phyloP scores from a whole-genome alignment of 1,284 basidiomycete genomes.

The Pyrrhoderma lamaoense region DNA sequence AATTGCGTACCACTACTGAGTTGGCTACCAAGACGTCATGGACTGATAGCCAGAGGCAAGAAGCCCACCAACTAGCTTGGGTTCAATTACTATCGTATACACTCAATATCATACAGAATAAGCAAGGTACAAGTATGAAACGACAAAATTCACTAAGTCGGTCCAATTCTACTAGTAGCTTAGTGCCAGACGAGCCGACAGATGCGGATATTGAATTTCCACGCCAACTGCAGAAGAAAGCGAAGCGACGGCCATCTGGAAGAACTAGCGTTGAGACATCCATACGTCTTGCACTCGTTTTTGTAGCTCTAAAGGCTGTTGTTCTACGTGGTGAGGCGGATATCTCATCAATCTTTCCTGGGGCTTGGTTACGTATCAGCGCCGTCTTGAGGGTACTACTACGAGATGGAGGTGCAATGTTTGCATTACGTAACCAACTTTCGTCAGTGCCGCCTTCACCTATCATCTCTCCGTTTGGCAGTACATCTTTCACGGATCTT shows the following conservation, averaged over 20 bases:
- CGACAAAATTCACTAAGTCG: conserved; percentile 12
- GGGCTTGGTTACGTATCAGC: conserved; percentile 56
- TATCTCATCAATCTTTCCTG: conserved; percentile 44
- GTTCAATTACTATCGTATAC: conserved; percentile 55
- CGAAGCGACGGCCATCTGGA: conserved; percentile 8
- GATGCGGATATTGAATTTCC: conserved; percentile 39
- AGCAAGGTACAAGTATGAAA: conserved; percentile 3
- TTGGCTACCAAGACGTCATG: conserved; percentile 36
- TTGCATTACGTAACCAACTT: conserved; percentile 37
- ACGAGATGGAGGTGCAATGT: conserved; percentile 51
- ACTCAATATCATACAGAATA: conserved; percentile 40
- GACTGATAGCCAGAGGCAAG: conserved; percentile 39
- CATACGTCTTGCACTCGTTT: conserved; percentile 9
- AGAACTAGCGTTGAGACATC: conserved; percentile 3
- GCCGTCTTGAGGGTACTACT: conserved; percentile 42
- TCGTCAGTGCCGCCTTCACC: conserved; percentile 37
- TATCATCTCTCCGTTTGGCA: conserved; percentile 31
- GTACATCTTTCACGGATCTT: conserved; percentile 9
- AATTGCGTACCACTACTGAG: conserved; percentile 45
- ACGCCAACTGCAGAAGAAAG: background rate
- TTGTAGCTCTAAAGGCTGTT: conserved; percentile 48
- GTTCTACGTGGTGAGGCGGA: conserved; percentile 56
- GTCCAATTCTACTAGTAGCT: conserved; percentile 18
- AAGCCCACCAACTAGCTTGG: conserved; percentile 49
- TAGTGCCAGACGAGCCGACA: conserved; percentile 22